Evolutionary conservation across 805 yeast species (phyloP).

Genomic region (Metschnikowia gruessii): DNA sequence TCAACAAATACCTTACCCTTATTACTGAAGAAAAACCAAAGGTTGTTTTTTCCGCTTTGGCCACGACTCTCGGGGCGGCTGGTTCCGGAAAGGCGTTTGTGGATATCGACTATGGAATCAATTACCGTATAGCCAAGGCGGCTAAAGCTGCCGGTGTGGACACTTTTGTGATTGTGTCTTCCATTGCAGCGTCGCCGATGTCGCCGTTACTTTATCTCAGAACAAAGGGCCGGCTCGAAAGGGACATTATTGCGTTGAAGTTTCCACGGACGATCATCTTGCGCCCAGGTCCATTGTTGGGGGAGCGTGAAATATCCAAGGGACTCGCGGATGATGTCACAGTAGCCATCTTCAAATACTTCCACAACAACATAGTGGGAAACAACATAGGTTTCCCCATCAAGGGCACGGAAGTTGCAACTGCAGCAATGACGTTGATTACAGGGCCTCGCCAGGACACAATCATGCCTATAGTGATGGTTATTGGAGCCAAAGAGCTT

Average conservation of each 20-base stretch:
- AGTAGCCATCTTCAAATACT: conserved; percentile 30
- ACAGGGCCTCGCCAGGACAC: conserved; percentile 15
- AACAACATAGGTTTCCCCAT: conserved; percentile 37
- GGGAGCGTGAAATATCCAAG: conserved; percentile 27
- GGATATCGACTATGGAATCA: conserved; percentile 72
- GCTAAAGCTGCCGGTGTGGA: conserved; percentile 69
- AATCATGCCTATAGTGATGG: conserved; percentile 23
- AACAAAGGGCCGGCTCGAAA: conserved; percentile 76
- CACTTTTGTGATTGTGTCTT: conserved; percentile 65
- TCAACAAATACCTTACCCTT: conserved; percentile 47
- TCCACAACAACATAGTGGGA: conserved; percentile 20
- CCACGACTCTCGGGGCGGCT: conserved; percentile 29
- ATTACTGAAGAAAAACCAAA: conserved; percentile 14
- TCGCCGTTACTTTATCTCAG: conserved; percentile 61
- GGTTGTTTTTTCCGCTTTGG: conserved; percentile 17
- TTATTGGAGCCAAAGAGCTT: conserved; percentile 23
- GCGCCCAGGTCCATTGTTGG: conserved; percentile 74
- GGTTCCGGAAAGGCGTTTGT: conserved; percentile 71
- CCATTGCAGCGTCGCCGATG: conserved; percentile 56
- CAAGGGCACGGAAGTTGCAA: conserved; percentile 65
- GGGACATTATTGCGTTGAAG: conserved; percentile 55
- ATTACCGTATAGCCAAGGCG: conserved; percentile 63
- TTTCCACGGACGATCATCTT: conserved; percentile 74
- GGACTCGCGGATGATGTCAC: conserved; percentile 26
- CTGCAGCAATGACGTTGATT: conserved; percentile 48